A percentile compares a stretch with the other conserved stretches of the same genome.
Conservation (phyloP, 768 basidiomycete species). For the Pisolithus tinctorius region DNA sequence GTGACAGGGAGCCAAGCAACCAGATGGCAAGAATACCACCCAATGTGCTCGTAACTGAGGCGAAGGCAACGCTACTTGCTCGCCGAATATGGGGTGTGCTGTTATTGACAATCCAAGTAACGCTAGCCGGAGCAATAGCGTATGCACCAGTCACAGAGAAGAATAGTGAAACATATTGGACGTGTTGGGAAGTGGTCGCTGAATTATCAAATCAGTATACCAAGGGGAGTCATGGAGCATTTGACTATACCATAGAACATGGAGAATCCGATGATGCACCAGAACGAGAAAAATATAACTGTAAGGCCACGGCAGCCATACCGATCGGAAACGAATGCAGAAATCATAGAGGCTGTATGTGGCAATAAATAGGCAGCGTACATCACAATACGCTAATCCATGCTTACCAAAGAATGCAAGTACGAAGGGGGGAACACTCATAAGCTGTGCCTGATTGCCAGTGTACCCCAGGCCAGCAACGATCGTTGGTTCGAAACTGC, state of each 20-base stretch:
- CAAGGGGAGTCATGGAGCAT: neutral
- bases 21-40: constrained; percentile 59
- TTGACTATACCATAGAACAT: constrained; percentile 43
- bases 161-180: constrained; percentile 53
- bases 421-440: constrained; percentile 55
- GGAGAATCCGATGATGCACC: constrained; percentile 44
- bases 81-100: constrained; percentile 48
- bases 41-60: constrained; percentile 50
- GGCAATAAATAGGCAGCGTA: constrained; percentile 26
- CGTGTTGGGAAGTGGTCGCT: constrained; percentile 25
- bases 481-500: constrained; percentile 68
- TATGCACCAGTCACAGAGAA: constrained; percentile 48
- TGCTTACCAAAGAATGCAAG: too few relatives aligned
- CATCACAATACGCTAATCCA: constrained; percentile 7
- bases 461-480: constrained; percentile 55
- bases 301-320: constrained; percentile 45
- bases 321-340: constrained; percentile 46
- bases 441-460: constrained; percentile 48
- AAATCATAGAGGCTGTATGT: constrained; percentile 28
- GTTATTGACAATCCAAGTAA: constrained; percentile 60
- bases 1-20: constrained; percentile 46
- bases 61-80: constrained; percentile 54
- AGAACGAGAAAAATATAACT: constrained; percentile 36
- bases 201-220: neutral
- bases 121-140: constrained; percentile 44